Percentiles rank a stretch among this genome's conserved stretches.
phyloP scores from a whole-genome alignment of 306 rosid genomes.

The Vigna mungo region DNA sequence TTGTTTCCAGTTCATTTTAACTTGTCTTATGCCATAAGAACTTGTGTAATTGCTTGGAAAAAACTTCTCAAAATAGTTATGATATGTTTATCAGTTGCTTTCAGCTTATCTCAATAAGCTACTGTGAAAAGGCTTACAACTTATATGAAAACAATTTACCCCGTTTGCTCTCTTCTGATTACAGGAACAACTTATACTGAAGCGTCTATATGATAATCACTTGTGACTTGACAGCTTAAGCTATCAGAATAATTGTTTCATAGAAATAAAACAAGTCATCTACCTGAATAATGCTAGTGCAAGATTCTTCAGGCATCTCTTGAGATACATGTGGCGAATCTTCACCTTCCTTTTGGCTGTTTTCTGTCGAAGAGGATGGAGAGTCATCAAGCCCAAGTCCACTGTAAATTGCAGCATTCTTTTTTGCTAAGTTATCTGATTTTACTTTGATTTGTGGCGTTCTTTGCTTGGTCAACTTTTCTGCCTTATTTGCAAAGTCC shows the following conservation, averaged over 20 bases:
- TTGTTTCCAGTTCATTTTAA: neutral
- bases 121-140: neutral
- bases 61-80: neutral
- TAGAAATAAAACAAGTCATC: neutral
- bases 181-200: neutral
- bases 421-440: constrained; percentile 67
- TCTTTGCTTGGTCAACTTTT: constrained; percentile 63
- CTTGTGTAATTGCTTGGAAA: neutral
- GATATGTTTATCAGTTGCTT: neutral
- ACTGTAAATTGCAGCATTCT: constrained; percentile 75
- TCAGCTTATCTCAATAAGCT: neutral
- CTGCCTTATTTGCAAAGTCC: constrained; percentile 43
- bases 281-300: constrained; percentile 84
- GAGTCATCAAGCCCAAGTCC: constrained; percentile 92
- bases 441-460: constrained; percentile 79
- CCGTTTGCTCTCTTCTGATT: neutral
- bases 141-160: neutral
- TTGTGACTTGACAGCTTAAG: neutral
- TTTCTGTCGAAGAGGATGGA: constrained; percentile 81
- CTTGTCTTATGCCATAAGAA: neutral
- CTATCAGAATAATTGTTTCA: neutral
- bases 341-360: constrained; percentile 79
- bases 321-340: constrained; percentile 66
- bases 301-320: constrained; percentile 66
- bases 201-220: neutral